These are phyloP conservation scores for Diaporthe destruens DNA, from an alignment of 2,329 filamentous ascomycete genomes.

Conservation along the genomic window DNA sequence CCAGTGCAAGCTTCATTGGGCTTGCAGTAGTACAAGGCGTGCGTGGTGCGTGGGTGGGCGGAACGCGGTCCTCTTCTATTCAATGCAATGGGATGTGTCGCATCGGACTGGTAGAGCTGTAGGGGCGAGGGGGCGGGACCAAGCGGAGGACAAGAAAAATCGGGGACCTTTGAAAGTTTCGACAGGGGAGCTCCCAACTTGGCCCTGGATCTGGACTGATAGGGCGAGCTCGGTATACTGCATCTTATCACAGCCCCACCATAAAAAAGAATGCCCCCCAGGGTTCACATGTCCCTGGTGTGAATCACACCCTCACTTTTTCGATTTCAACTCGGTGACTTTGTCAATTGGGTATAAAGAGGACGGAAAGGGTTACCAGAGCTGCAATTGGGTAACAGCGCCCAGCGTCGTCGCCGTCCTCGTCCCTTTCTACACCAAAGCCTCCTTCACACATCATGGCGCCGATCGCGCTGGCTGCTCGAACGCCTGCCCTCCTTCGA, in stretches of 20 bases:
- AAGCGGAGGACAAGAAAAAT: conserved; percentile 6
- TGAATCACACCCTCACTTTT: conserved; percentile 37
- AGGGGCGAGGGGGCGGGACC: neutral
- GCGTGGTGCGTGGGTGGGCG: neutral
- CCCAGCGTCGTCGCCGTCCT: conserved; percentile 37
- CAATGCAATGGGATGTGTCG: conserved; percentile 2
- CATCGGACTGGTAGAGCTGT: conserved; percentile 1
- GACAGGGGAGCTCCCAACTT: conserved; percentile 21
- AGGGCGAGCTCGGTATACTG: conserved; percentile 27
- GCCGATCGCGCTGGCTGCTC: conserved; percentile 63
- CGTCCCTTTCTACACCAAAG: conserved; percentile 43
- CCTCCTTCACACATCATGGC: conserved; percentile 54
- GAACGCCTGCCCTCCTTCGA: conserved; percentile 70
- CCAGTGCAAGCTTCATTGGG: conserved; percentile 15
- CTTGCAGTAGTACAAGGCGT: conserved; percentile 7
- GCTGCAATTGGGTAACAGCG: conserved; percentile 37
- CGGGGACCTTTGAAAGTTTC: conserved; percentile 12
- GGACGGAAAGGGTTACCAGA: conserved; percentile 38
- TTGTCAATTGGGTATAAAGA: conserved; percentile 41
- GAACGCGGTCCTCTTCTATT: neutral
- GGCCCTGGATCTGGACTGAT: conserved; percentile 17
- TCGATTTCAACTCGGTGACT: conserved; percentile 25
- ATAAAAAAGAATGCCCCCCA: conserved; percentile 32
- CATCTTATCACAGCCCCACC: conserved; percentile 36
- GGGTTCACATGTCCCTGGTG: conserved; percentile 27